Conservation (phyloP, 1,284 basidiomycete genomes). For the Microbotryomycetes sp. region DNA sequence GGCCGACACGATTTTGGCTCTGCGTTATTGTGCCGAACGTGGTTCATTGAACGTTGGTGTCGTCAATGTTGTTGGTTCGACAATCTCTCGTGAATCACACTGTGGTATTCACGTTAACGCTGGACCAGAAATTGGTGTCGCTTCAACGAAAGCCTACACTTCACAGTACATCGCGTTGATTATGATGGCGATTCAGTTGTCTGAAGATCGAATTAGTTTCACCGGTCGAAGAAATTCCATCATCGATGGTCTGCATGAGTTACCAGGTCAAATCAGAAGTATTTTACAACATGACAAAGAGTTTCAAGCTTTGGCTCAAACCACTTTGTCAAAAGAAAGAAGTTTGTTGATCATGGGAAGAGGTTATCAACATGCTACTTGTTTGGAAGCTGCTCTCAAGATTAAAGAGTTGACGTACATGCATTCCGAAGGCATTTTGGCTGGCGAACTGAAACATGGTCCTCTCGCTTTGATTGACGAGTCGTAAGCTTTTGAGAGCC, state of each 20-base stretch:
- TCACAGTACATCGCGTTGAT: conserved; percentile 97
- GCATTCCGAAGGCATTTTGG: conserved; percentile 63
- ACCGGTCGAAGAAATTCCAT: conserved; percentile 84
- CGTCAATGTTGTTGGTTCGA: conserved; percentile 95
- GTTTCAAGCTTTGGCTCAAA: conserved; percentile 75
- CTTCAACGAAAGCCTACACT: conserved; percentile 99
- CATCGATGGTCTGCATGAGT: conserved; percentile 84
- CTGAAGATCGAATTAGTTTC: conserved; percentile 92
- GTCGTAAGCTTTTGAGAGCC: conserved; percentile 48
- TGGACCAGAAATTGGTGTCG: conserved; percentile 98
- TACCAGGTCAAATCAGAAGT: conserved; percentile 82
- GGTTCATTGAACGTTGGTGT: conserved; percentile 95
- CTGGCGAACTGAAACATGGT: conserved; percentile 97
- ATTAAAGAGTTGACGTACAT: conserved; percentile 66
- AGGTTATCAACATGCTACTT: conserved; percentile 96
- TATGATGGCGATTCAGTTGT: conserved; percentile 97
- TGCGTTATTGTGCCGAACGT: conserved; percentile 93
- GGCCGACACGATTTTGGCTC: conserved; percentile 91
- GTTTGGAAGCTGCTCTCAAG: conserved; percentile 96
- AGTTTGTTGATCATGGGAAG: conserved; percentile 95
- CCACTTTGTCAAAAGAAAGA: conserved; percentile 70
- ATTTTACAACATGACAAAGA: conserved; percentile 75
- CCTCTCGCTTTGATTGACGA: conserved; percentile 96
- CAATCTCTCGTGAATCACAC: conserved; percentile 82
- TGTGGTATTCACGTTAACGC: conserved; percentile 99